Evolutionary conservation across 2,329 filamentous ascomycete species (phyloP), one percentile per base, ranked within the genome.

Genomic region (Calonectria multiphialidica): DNA sequence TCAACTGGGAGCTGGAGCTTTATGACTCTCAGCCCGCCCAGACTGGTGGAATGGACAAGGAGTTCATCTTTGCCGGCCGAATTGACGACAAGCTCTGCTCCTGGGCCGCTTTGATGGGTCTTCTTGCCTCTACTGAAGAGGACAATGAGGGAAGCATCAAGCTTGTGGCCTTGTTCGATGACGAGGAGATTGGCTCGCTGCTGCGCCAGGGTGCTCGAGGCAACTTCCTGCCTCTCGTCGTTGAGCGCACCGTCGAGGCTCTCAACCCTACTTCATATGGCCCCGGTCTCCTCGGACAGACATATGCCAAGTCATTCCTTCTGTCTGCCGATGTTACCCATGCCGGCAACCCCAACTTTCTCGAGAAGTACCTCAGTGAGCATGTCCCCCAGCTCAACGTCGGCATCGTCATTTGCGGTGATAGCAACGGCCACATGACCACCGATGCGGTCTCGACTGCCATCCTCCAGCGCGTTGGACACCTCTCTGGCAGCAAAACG

Each of bases 21-120:
- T 99, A 93, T 81, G 97, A 98, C 84, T 90, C 91, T 5, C 95
- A 98, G 82, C 94, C 96, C 10, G 96, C 96, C 1, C 92, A 93
- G 47, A 90, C 95, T 21, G 93, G 94, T 76, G 97, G 97, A 15
- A 84, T 99, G 70, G 94, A 98, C 79, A 95, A 93, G 82, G 96
- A 98, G 79, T 93, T 99, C 82, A 98, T 99, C 84, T 98, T 96
- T 76, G 96, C 95, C 10, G 96, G 96, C 71, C 93, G 97, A 66
- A 97, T 98, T 77, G 97, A 99, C 82, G 97, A 99, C 86, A 98
- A 98, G 87, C 92, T 99, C 57, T 98, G 97, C 88, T 97, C 94
- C 37, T 98, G 95, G 92, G 92, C 95, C 9, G 96, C 97, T 9
- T 89, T 98, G 65, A 92, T 96, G 83, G 96, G 92, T 4, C 91